These are phyloP conservation scores for Thelonectria blattea DNA, from an alignment of 2,329 filamentous ascomycete genomes.

Conservation along the genomic window DNA sequence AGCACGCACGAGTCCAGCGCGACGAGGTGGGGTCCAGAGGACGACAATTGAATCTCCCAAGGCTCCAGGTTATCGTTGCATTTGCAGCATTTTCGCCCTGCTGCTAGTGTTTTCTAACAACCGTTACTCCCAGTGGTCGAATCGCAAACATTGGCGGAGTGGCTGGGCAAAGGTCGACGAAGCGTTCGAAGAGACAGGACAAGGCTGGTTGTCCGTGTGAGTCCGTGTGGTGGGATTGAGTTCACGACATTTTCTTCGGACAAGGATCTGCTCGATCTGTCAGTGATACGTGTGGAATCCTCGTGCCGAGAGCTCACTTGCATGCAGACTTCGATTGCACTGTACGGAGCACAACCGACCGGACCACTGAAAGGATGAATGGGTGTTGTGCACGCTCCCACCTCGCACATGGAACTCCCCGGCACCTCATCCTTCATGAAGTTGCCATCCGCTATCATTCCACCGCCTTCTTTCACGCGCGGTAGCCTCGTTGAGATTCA, in stretches of 20 bases:
- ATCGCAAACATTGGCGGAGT: neutral
- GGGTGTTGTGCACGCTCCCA: neutral
- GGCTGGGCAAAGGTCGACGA: constrained; percentile 2
- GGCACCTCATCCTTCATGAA: neutral
- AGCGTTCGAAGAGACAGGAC: neutral
- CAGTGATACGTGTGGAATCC: neutral
- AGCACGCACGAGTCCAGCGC: constrained; percentile 6
- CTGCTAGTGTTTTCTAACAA: neutral
- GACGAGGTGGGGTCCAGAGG: constrained; percentile 1
- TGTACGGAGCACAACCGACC: neutral
- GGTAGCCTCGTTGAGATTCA: neutral
- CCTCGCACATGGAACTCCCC: neutral
- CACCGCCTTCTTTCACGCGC: neutral
- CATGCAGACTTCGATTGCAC: neutral
- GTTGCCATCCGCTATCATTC: neutral
- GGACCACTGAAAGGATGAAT: neutral
- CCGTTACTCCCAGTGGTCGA: neutral
- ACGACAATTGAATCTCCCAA: neutral
- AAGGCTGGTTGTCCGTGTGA: neutral
- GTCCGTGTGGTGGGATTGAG: neutral
- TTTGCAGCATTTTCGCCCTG: constrained; percentile 12
- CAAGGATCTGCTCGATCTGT: neutral
- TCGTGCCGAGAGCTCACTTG: no score
- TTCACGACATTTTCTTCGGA: neutral
- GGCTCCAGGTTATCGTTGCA: neutral